A percentile compares a stretch with the other conserved stretches of the same genome.
Conservation (phyloP, 768 basidiomycete species). For the Sporobolomyces pararoseus region DNA sequence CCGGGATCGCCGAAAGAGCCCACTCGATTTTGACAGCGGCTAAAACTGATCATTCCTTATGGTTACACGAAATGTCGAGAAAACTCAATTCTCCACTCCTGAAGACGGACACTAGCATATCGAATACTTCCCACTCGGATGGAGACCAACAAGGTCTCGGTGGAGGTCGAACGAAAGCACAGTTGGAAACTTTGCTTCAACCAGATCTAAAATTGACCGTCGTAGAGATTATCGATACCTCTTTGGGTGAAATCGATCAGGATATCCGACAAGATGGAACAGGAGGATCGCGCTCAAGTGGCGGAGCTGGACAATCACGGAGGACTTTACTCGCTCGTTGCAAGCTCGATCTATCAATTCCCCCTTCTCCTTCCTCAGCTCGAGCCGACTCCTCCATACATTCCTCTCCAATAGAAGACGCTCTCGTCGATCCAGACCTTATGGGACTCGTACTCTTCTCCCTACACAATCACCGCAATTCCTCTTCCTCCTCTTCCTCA, state of each 20-base stretch:
- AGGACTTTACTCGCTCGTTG: background rate
- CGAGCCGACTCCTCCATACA: too few relatives aligned
- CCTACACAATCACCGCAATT: slow-evolving; percentile 1
- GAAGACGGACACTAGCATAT: too few relatives aligned
- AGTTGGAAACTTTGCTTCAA: background rate
- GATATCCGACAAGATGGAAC: background rate
- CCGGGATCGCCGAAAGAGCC: background rate
- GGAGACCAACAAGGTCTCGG: background rate
- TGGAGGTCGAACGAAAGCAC: background rate
- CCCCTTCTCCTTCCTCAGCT: too few relatives aligned
- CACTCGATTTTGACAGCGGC: background rate
- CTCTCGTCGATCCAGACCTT: too few relatives aligned
- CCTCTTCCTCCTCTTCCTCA: background rate
- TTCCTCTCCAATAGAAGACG: too few relatives aligned
- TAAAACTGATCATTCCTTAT: slow-evolving; percentile 19
- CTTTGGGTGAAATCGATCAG: background rate
- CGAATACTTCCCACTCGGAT: background rate
- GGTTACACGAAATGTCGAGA: slow-evolving; percentile 31
- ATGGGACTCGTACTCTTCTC: slow-evolving; percentile 33
- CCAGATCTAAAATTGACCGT: slow-evolving; percentile 10
- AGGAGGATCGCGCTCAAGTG: too few relatives aligned
- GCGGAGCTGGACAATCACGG: too few relatives aligned
- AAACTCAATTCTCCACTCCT: background rate
- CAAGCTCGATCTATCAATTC: background rate
- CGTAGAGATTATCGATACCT: background rate